Evolutionary conservation across 2,329 filamentous ascomycete genomes (phyloP).

Genomic region (Fusarium heterosporum): DNA sequence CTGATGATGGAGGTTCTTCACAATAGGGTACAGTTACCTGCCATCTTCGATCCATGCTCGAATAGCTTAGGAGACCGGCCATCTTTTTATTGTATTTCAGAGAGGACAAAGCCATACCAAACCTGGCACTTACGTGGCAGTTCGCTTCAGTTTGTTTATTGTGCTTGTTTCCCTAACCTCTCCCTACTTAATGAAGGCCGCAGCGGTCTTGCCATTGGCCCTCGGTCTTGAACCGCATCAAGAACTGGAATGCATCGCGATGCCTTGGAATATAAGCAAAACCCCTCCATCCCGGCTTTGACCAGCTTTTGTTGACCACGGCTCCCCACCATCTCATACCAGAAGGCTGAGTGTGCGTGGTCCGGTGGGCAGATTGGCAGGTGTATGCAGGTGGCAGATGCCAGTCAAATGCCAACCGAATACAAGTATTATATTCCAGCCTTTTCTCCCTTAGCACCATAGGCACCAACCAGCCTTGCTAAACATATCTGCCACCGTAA

Average conservation of each 20-base stretch:
- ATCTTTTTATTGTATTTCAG: not conserved
- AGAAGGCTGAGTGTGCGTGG: conserved; percentile 6
- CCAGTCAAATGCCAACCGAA: conserved; percentile 39
- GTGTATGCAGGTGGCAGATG: conserved; percentile 42
- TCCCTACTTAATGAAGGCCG: conserved; percentile 29
- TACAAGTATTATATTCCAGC: conserved; percentile 34
- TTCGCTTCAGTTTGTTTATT: not conserved
- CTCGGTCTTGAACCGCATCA: conserved; percentile 12
- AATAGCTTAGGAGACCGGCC: not conserved
- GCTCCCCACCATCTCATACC: conserved; percentile 35
- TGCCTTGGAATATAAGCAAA: conserved; percentile 24
- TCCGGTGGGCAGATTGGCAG: conserved; percentile 22
- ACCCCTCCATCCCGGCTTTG: conserved; percentile 24
- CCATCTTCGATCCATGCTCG: not conserved
- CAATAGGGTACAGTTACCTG: conserved; percentile 13
- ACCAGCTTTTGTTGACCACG: conserved; percentile 27
- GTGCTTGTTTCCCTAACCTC: conserved; percentile 5
- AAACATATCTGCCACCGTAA: conserved; percentile 44
- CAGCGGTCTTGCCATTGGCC: conserved; percentile 20
- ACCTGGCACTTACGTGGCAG: not conserved
- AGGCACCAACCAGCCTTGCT: conserved; percentile 39
- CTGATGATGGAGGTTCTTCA: not conserved
- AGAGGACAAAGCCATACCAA: not conserved
- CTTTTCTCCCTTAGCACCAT: conserved; percentile 36
- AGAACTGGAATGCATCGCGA: conserved; percentile 48